Base-by-base conservation (phyloP, 2,329 filamentous ascomycete species). In the Dothistroma pini region DNA sequence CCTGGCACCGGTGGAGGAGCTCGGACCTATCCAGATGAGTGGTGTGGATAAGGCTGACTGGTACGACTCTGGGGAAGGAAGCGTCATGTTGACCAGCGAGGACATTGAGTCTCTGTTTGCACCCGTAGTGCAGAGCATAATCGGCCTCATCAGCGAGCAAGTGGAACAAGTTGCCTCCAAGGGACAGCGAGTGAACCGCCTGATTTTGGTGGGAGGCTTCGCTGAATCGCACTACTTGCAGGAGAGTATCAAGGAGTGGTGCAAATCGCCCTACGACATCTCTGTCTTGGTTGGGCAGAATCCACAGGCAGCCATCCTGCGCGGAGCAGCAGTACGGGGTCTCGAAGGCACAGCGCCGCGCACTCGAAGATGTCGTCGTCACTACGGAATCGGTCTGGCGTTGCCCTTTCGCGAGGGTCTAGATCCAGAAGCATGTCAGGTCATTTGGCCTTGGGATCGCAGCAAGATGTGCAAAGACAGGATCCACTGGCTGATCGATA, bases 301-400 rank as follows among this genome's bases (percentile, higher is more conserved):
- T 47, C 61, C 63, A 57, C 61, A 63, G 61, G 63, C 63, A 10
- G 63, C 63, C 4, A 63, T 65, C 34, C 57, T 65, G 8, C 54
- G 57, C 32, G 63, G 63, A n/a, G 63, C 63, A 7, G 61, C 63
- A 9, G 47, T 65, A 19, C 60, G 63, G 16, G 63, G 63, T 34
- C 55, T 65, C 6, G 55, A 56, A n/a, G 61, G 60, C 34, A 63
- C 58, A 31, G 57, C 61, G 31, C 63, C 63, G 2, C 53, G 57
- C 9, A 60, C 50, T n/a, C 59, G 50, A 19, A 48, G 63, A 16
- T 63, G 60, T 35, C 32, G 63, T 52, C 49, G 63, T 14, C 58
- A 61, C 49, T 65, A 65, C 48, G 63, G 63, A 19, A 34, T 63
- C 14, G 38, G 7, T 10, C 38, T 58, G 5, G 54, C 51, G 14